phyloP scores from a whole-genome alignment of 345 rosid genomes.

The Salix purpurea region DNA sequence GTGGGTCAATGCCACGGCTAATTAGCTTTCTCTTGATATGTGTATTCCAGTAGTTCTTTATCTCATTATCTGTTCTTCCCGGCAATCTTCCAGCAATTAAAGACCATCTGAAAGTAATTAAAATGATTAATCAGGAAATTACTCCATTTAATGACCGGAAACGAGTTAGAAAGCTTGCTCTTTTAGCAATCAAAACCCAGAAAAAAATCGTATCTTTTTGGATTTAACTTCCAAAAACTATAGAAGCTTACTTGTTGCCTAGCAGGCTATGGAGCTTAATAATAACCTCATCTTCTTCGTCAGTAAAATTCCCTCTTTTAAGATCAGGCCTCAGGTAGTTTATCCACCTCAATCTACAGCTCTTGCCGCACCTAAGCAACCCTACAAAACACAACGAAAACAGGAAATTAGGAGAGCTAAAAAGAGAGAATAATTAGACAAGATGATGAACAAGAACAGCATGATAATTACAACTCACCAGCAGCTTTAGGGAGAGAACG shows the following conservation, averaged over 20 bases:
- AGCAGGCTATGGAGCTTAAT: slow-evolving; percentile 47
- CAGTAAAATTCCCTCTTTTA: slow-evolving; percentile 48
- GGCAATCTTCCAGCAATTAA: slow-evolving; percentile 50
- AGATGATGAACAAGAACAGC: not conserved
- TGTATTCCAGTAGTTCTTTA: slow-evolving; percentile 55
- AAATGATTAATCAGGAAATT: not conserved
- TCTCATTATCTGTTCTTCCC: slow-evolving; percentile 51
- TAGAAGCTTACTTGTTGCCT: slow-evolving; percentile 39
- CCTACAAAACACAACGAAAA: slow-evolving; percentile 26
- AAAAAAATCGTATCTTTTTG: not conserved
- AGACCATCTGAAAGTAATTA: slow-evolving; percentile 37
- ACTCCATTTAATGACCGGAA: not conserved
- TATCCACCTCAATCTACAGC: slow-evolving; percentile 50
- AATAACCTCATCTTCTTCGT: slow-evolving; percentile 48
- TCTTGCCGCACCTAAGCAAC: slow-evolving; percentile 52
- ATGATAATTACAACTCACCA: slow-evolving; percentile 22
- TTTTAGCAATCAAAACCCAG: not conserved
- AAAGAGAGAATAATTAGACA: not conserved
- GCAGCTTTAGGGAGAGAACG: slow-evolving; percentile 87
- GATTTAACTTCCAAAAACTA: not conserved
- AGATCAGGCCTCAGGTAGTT: slow-evolving; percentile 51
- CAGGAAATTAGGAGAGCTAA: not conserved
- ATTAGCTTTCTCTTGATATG: slow-evolving; percentile 48
- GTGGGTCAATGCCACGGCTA: slow-evolving; percentile 45
- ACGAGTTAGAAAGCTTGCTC: not conserved